Conservation (phyloP, 352 stramenopile species). For the Globisporangium canariense region DNA sequence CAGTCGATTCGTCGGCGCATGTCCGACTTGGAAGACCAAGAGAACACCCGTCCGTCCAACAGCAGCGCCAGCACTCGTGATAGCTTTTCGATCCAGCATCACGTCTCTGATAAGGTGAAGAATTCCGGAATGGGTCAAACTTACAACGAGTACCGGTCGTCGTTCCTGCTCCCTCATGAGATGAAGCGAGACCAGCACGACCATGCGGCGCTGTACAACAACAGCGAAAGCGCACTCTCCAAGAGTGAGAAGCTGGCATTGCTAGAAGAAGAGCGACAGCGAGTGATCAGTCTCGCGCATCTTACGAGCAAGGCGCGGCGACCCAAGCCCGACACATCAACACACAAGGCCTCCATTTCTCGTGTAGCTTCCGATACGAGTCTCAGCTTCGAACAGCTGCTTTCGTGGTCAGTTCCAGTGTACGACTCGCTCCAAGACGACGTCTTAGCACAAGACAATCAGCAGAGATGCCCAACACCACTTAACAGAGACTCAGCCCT, state of each 20-base stretch:
- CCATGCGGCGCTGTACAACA: not conserved
- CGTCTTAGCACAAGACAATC: not conserved
- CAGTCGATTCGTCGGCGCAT: conserved; percentile 59
- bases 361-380: not conserved
- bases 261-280: conserved; percentile 26
- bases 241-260: conserved; percentile 17
- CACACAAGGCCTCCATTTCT: not conserved
- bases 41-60: conserved; percentile 4
- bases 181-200: not conserved
- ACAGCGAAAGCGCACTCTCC: not conserved
- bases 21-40: conserved; percentile 23
- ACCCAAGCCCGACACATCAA: not conserved
- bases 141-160: not conserved
- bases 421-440: not conserved
- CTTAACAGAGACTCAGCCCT: conserved; percentile 5
- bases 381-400: conserved; percentile 8
- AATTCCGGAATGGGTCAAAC: not conserved
- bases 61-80: not conserved
- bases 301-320: not conserved
- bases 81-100: not conserved
- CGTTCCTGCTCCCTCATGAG: conserved; percentile 15
- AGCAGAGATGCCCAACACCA: not conserved
- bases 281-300: conserved; percentile 23
- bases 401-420: conserved; percentile 1
- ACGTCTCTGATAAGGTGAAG: not conserved